These are phyloP conservation scores for Starmerella scarabaei DNA, from an alignment of 805 yeast species.

Conservation along the genomic window DNA sequence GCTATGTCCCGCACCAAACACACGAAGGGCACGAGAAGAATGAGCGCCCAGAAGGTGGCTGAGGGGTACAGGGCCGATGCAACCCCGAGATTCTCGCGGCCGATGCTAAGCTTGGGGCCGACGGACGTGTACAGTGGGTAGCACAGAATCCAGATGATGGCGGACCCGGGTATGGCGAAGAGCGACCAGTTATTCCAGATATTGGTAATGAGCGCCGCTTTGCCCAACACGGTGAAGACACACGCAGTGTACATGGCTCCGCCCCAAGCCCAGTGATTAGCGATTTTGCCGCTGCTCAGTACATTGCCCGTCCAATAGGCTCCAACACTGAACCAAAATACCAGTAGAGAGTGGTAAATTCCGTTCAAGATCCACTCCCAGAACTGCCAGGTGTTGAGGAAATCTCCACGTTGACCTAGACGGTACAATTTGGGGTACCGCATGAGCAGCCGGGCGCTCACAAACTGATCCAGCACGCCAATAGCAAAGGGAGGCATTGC, in stretches of 20 bases:
- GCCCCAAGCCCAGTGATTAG: slow-evolving; percentile 94
- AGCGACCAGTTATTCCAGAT: slow-evolving; percentile 92
- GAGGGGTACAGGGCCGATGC: slow-evolving; percentile 64
- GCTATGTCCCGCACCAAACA: slow-evolving; percentile 78
- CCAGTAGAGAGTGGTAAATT: slow-evolving; percentile 79
- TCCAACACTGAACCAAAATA: slow-evolving; percentile 57
- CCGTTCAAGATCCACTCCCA: slow-evolving; percentile 98
- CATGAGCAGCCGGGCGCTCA: slow-evolving; percentile 75
- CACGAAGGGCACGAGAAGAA: slow-evolving; percentile 58
- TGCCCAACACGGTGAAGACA: slow-evolving; percentile 78
- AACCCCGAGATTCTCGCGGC: slow-evolving; percentile 75
- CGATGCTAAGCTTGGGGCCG: slow-evolving; percentile 73
- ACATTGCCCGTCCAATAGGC: slow-evolving; percentile 59
- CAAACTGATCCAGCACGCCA: slow-evolving; percentile 94
- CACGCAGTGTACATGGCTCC: slow-evolving; percentile 79
- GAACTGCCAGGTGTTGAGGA: slow-evolving; percentile 80
- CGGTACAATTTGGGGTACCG: slow-evolving; percentile 87
- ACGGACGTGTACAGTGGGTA: slow-evolving; percentile 78
- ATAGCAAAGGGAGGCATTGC: slow-evolving; percentile 91
- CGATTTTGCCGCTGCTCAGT: slow-evolving; percentile 48
- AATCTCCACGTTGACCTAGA: slow-evolving; percentile 76
- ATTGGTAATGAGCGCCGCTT: slow-evolving; percentile 83
- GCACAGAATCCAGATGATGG: slow-evolving; percentile 66
- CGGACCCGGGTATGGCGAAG: slow-evolving; percentile 89
- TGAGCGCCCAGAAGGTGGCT: slow-evolving; percentile 68